These are phyloP conservation scores for Linaria vulgaris DNA, from an alignment of 257 asterid species.

Conservation along the genomic window DNA sequence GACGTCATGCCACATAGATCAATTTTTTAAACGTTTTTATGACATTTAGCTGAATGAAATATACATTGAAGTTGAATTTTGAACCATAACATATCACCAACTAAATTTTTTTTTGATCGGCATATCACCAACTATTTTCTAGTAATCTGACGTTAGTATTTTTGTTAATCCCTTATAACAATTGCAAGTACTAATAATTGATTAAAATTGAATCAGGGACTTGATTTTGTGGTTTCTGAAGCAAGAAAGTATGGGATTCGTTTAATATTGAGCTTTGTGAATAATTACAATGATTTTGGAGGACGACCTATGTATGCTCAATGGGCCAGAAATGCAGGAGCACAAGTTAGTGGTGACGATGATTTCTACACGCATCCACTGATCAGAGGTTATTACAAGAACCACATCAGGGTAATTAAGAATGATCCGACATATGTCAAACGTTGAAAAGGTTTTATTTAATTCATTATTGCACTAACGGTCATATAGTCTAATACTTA, in stretches of 20 bases:
- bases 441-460: no score
- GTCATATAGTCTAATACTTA: not conserved
- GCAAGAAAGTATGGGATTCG: constrained; percentile 58
- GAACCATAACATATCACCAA: no score
- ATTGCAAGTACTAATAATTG: no score
- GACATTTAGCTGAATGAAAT: no score
- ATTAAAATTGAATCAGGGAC: constrained; percentile 38
- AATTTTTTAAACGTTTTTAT: no score
- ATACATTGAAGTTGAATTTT: no score
- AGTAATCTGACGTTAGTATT: no score
- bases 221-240: constrained; percentile 67
- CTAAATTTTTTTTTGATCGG: no score
- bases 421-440: no score
- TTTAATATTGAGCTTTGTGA: constrained; percentile 58
- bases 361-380: constrained; percentile 69
- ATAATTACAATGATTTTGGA: constrained; percentile 65
- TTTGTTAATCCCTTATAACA: no score
- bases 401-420: constrained; percentile 64
- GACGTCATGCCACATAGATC: not conserved
- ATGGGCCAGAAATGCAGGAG: constrained; percentile 69
- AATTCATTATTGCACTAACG: not conserved
- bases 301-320: constrained; percentile 53
- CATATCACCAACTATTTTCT: no score
- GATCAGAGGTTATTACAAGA: constrained; percentile 57
- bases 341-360: constrained; percentile 40